Evolutionary conservation across 768 basidiomycete species (phyloP), one percentile per base, ranked within the genome.

Genomic region (Trametes cingulata): DNA sequence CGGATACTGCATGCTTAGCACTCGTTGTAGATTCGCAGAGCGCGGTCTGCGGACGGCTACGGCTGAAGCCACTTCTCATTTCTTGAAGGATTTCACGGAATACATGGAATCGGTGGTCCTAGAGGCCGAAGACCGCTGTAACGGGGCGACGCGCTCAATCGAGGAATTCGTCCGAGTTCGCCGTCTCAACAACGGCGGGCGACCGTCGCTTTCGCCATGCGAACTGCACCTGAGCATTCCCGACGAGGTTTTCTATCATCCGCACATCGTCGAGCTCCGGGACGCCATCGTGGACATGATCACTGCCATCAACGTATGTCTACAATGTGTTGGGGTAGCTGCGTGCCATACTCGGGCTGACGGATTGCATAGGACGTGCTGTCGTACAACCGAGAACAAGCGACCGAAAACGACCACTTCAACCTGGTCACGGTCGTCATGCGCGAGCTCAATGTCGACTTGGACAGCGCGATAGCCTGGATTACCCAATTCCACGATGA

Each of bases 251-350:
- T 83, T 82, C 62, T 75, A 82, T 43, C 77, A 89, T 67, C 75
- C 82, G 14, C 71, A 62, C 22, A 82, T 88, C 67, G 72, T 75
- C 64, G 76, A 77, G 45, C 76, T 83, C 12, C 80, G 82, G 63
- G 78, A 75, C 67, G 79, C 80, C 8, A 82, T 82, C 17, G 78
- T 78, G 33, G 87, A 90, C 67, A 74, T 86, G 58, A 80, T 89
- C 52, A 83, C 82, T 67, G 85, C 82, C 81, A 74, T 85, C 27
- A 88, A 90, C 69, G 87, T 88, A 61, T 66, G 82, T 72, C 27
- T 20, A 2, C 14, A 49, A 1, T 48, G 6, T 1, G 12, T 19
- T 9, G 29, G 10, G 29, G 6, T 10, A 10, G 4, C 13, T 20
- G 22, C 13, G 1, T 10, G 19, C 0, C 2, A 2, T 42, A 19